phyloP scores from a whole-genome alignment of 352 stramenopile genomes.

The Globisporangium viniferum region DNA sequence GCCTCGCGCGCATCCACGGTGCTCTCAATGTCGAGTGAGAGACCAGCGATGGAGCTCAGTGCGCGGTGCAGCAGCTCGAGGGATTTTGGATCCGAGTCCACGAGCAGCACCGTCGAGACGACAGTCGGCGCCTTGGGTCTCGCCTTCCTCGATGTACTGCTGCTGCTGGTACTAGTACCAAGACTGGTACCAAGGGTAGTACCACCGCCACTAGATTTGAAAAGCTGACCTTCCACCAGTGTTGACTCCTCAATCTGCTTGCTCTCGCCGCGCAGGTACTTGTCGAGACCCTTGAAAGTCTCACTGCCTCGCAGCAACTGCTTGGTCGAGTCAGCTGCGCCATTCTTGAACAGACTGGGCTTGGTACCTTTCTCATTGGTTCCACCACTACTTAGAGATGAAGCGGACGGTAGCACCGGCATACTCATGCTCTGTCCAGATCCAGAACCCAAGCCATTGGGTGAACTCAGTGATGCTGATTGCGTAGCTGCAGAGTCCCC shows the following conservation, averaged over 20 bases:
- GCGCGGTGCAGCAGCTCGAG: slow-evolving; percentile 37
- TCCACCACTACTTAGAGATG: neutral
- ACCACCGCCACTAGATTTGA: slow-evolving; percentile 9
- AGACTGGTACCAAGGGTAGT: neutral
- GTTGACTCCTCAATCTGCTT: slow-evolving; percentile 37
- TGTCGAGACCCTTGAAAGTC: slow-evolving; percentile 44
- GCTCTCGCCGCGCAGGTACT: slow-evolving; percentile 58
- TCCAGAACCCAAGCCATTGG: neutral
- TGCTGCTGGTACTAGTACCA: neutral
- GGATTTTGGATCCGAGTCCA: slow-evolving; percentile 32
- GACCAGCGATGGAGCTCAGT: slow-evolving; percentile 18
- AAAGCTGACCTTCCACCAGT: slow-evolving; percentile 43
- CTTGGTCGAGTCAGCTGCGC: slow-evolving; percentile 7
- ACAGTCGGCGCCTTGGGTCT: slow-evolving; percentile 4
- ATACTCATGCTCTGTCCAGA: slow-evolving; percentile 5
- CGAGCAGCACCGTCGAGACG: slow-evolving; percentile 23
- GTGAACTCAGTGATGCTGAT: neutral
- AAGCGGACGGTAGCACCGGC: slow-evolving; percentile 1
- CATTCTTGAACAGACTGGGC: neutral
- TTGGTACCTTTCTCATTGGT: neutral
- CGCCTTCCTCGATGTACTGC: neutral
- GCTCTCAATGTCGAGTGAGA: slow-evolving; percentile 49
- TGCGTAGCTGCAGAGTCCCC: neutral
- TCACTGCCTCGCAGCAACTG: slow-evolving; percentile 25
- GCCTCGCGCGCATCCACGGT: slow-evolving; percentile 57